Evolutionary conservation across 495 filamentous ascomycete genomes (phyloP).

Genomic region (Usnea hakonensis): DNA sequence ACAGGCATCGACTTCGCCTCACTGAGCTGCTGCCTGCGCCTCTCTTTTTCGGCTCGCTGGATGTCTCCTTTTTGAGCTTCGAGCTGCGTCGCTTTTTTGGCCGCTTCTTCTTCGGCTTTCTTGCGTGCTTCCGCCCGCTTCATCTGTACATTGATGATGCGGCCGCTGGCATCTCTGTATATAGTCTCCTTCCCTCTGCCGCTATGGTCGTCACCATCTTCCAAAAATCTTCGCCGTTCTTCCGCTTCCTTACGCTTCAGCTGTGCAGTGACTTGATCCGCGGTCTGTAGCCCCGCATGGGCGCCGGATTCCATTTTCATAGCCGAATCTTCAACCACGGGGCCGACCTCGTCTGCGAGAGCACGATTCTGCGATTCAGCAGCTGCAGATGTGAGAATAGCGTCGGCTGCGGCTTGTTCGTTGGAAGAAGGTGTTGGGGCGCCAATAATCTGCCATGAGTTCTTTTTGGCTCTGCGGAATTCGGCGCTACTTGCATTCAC

Average conservation of each 20-base stretch:
- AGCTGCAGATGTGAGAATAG: conserved; percentile 69
- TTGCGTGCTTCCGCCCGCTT: conserved; percentile 74
- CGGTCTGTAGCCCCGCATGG: conserved; percentile 77
- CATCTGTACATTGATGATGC: conserved; percentile 86
- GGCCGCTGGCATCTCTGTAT: conserved; percentile 86
- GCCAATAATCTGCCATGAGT: conserved; percentile 67
- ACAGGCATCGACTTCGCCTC: conserved; percentile 76
- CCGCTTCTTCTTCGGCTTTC: conserved; percentile 61
- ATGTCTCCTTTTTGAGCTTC: conserved; percentile 76
- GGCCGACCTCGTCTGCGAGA: conserved; percentile 42
- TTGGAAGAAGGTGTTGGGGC: conserved; percentile 37
- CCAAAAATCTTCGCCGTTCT: conserved; percentile 24
- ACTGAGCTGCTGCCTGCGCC: conserved; percentile 52
- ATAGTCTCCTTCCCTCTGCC: conserved; percentile 64
- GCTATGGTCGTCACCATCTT: conserved; percentile 24
- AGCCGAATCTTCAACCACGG: conserved; percentile 26
- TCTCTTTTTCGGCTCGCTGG: conserved; percentile 54
- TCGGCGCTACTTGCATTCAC: conserved; percentile 53
- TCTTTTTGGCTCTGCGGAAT: conserved; percentile 72
- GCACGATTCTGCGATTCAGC: conserved; percentile 47
- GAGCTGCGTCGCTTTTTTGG: conserved; percentile 51
- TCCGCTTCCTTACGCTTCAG: conserved; percentile 43
- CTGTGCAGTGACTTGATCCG: conserved; percentile 67
- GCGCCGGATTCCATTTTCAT: conserved; percentile 75
- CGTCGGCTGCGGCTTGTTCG: conserved; percentile 65